Evolutionary conservation across 1,139 yeast genomes (phyloP), one percentile per base, ranked within the genome.

Genomic region (Casaregolazyma suthepensis): DNA sequence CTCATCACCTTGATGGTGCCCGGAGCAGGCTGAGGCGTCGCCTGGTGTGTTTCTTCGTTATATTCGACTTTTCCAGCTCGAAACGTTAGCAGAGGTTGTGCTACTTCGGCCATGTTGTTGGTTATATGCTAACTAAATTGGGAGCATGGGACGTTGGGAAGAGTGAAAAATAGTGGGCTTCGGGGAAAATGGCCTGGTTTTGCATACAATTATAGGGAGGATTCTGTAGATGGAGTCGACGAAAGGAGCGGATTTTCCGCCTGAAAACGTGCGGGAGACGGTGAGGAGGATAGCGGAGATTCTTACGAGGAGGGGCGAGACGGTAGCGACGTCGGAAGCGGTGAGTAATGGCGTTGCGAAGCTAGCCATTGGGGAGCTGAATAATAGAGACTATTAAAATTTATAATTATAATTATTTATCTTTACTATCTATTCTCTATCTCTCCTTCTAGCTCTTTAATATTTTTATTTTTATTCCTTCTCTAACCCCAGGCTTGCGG

Each of bases 51-150:
- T 19, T 78, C 82, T 61, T 83, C 89, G 64, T 89, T 82, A 67
- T 79, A 87, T 37, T 78, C 79, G 18, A 90, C 96, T 66, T 81
- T 80, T 35, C 98, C 98, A 19, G 98, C 98, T 67, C 88, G 85
- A 72, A 91, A 87, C 58, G 76, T 80, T 54, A 81, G 56, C 18
- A 73, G 62, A 43, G 68, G 51, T 15, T 35, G 40, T 4, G 52
- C 53, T 43, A 51, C 52, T 19, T 42, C 50, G 15, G 54, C 18
- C 54, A 51, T 51, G 50, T 12, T 43, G 48, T 12, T n/a, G 22
- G 43, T 19, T 31, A n/a, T 23, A 23, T 22, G 29, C 10, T 15
- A 23, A 19, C 13, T 12, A 15, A 38, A 26, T 35, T 40, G 26
- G 46, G 22, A 47, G 20, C 23, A 22, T 19, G 42, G 9, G 48